Evolutionary conservation across 2,329 filamentous ascomycete species (phyloP).

Genomic region (Trichophyton benhamiae): DNA sequence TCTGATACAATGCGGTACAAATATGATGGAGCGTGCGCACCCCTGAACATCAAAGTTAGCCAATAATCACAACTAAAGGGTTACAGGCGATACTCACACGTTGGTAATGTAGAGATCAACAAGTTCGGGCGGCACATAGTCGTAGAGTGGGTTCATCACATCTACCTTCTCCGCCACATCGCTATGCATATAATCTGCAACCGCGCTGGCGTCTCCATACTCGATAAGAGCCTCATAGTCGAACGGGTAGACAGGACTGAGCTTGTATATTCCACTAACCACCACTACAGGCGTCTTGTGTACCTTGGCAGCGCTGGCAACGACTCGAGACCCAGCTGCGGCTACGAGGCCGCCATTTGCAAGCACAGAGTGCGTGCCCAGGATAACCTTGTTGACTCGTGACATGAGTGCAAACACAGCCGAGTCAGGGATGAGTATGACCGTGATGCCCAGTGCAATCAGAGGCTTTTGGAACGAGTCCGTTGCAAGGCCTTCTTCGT

Average conservation of each 20-base stretch:
- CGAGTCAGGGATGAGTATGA: slow-evolving; percentile 73
- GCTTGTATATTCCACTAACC: slow-evolving; percentile 81
- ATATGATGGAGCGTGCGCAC: slow-evolving; percentile 52
- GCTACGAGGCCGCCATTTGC: slow-evolving; percentile 79
- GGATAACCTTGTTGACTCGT: slow-evolving; percentile 84
- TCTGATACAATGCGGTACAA: slow-evolving; percentile 54
- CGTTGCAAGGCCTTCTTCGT: slow-evolving; percentile 36
- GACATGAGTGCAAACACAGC: slow-evolving; percentile 91
- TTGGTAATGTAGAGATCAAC: slow-evolving; percentile 59
- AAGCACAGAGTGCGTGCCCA: slow-evolving; percentile 75
- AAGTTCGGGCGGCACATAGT: slow-evolving; percentile 67
- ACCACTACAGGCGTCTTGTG: slow-evolving; percentile 78
- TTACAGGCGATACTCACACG: slow-evolving; percentile 41
- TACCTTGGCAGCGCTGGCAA: slow-evolving; percentile 72
- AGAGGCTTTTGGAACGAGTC: slow-evolving; percentile 64
- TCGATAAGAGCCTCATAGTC: slow-evolving; percentile 73
- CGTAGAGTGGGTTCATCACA: slow-evolving; percentile 66
- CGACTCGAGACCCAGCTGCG: slow-evolving; percentile 67
- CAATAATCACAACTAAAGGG: slow-evolving; percentile 7
- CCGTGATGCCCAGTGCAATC: slow-evolving; percentile 61
- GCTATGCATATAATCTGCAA: slow-evolving; percentile 67
- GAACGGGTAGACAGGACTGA: slow-evolving; percentile 80
- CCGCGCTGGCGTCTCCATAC: slow-evolving; percentile 67
- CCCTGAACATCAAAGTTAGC: slow-evolving; percentile 28
- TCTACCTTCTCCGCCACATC: slow-evolving; percentile 65